phyloP scores from a whole-genome alignment of 345 rosid species.

The Populus pruinosa region DNA sequence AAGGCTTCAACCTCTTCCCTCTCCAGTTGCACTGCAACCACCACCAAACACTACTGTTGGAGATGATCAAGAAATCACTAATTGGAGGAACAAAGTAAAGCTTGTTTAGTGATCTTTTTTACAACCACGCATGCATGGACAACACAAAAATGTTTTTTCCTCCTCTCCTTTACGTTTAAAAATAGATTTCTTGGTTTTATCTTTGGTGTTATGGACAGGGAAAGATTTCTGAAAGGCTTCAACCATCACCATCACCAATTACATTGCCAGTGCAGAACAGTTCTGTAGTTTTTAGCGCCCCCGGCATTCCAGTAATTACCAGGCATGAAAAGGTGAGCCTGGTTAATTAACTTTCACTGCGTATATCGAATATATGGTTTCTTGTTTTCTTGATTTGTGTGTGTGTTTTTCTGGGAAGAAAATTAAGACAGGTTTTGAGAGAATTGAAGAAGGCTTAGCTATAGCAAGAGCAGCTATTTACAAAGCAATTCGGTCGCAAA shows the following conservation, averaged over 20 bases:
- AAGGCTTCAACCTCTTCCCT: not conserved
- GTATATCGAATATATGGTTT: too few species aligned
- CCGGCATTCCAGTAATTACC: not conserved
- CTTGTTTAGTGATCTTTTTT: not conserved
- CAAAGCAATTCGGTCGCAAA: constrained; percentile 38
- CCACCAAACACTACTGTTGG: not conserved
- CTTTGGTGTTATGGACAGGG: not conserved
- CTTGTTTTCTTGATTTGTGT: not conserved
- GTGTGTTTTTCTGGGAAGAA: not conserved
- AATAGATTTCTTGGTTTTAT: not conserved
- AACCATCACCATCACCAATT: not conserved
- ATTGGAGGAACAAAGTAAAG: not conserved
- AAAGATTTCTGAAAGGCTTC: not conserved
- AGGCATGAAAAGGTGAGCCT: not conserved
- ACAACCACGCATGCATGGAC: not conserved
- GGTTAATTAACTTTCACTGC: too few species aligned
- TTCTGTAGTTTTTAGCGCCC: not conserved
- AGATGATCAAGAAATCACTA: not conserved
- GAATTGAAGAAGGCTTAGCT: constrained; percentile 29
- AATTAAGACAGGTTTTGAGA: constrained; percentile 9
- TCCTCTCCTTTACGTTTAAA: not conserved
- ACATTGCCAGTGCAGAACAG: not conserved
- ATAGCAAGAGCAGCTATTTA: constrained; percentile 31
- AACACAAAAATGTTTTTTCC: not conserved
- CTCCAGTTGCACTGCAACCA: not conserved